A percentile compares a stretch with the other conserved stretches of the same genome.
phyloP scores from a whole-genome alignment of 2,329 filamentous ascomycete genomes.

The Coniochaeta prunicola region DNA sequence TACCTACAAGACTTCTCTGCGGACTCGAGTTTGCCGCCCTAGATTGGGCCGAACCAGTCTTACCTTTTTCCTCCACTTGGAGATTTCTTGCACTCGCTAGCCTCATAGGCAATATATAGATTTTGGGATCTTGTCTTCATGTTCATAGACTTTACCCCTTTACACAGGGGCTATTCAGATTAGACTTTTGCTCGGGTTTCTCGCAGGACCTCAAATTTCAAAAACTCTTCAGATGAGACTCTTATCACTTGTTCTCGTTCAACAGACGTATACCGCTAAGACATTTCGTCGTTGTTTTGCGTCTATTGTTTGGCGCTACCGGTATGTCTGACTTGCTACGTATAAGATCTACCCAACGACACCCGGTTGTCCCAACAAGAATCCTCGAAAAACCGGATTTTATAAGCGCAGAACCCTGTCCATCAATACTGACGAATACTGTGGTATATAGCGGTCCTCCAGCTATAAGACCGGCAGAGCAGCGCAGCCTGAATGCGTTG shows the following conservation, averaged over 20 bases:
- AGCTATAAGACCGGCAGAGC: not conserved
- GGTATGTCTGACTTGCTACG: not conserved
- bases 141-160: constrained; percentile 1
- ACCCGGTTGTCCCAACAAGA: not conserved
- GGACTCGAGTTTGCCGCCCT: not conserved
- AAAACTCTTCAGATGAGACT: not conserved
- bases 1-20: constrained; percentile 1
- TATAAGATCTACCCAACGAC: not conserved
- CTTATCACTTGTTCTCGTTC: not conserved
- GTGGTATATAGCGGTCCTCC: not conserved
- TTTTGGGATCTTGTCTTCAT: not conserved
- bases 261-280: too few relatives aligned
- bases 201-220: not conserved
- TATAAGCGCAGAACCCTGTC: not conserved
- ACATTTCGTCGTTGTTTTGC: too few relatives aligned
- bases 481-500: not conserved
- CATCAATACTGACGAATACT: not conserved
- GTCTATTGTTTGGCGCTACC: not conserved
- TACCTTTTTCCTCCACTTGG: not conserved
- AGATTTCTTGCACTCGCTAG: constrained; percentile 1
- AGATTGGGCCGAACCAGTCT: not conserved
- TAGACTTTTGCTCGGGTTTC: not conserved
- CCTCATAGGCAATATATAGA: not conserved
- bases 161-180: not conserved
- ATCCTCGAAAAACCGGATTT: not conserved